phyloP scores from a whole-genome alignment of 805 yeast genomes.

The Brettanomyces sp. region DNA sequence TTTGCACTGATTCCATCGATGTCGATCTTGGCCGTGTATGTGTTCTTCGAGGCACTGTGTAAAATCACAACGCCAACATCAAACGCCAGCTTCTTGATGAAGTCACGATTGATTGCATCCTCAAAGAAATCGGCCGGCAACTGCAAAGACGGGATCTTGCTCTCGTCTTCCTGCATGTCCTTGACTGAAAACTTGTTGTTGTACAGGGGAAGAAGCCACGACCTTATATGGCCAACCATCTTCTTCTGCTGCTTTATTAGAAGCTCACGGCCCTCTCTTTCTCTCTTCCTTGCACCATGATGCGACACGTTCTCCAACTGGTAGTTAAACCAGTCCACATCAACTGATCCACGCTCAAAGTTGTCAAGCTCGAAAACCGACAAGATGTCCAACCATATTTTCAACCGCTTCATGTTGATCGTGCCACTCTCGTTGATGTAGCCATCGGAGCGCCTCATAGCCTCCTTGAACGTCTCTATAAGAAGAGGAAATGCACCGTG shows the following conservation, averaged over 20 bases:
- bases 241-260: constrained; percentile 67
- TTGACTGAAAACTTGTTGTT: constrained; percentile 24
- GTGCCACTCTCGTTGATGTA: constrained; percentile 78
- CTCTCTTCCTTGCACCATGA: constrained; percentile 61
- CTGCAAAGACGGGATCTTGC: constrained; percentile 32
- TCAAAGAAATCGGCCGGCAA: constrained; percentile 40
- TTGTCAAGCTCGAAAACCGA: constrained; percentile 76
- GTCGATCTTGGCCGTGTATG: constrained; percentile 54
- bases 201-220: constrained; percentile 34
- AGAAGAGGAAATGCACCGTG: constrained; percentile 96
- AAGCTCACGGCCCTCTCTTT: constrained; percentile 53
- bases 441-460: constrained; percentile 66
- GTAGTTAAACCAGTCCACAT: constrained; percentile 85
- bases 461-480: constrained; percentile 77
- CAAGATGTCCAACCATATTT: constrained; percentile 64
- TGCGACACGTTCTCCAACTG: constrained; percentile 72
- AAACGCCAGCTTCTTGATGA: constrained; percentile 53
- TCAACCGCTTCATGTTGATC: constrained; percentile 66
- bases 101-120: constrained; percentile 42
- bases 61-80: constrained; percentile 59
- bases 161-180: constrained; percentile 26
- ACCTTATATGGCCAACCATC: constrained; percentile 47
- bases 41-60: constrained; percentile 49
- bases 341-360: constrained; percentile 77
- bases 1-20: constrained; percentile 64